Base-by-base conservation (phyloP, 305 asterid genomes). In the Fraxinus nigra region DNA sequence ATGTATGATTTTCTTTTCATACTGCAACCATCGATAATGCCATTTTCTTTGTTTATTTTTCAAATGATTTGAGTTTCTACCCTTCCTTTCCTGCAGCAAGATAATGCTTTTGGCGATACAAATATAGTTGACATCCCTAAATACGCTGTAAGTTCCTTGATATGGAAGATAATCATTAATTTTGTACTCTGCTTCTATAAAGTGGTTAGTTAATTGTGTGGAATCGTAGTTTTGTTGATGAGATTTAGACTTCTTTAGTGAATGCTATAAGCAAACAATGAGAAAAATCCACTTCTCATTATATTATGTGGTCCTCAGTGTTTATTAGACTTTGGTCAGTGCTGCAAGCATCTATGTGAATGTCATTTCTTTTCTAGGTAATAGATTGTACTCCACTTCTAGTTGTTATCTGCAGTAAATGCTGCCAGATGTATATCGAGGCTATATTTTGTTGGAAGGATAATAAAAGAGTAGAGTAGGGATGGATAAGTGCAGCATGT, bases 71-170 rank as follows among this genome's bases (percentile, higher is more conserved):
- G 10, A 26, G 8, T n/a, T 48, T 70, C 24, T 80, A 78, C 79
- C 26, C 30, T 65, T 81, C 37, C 18, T 75, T 74, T 80, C 67
- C 51, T 85, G 85, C 94, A 94, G 97, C 92, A 61, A 78, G 89
- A 79, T 37, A 85, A 37, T 67, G 81, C 87, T 22, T 78, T 84
- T 80, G 83, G 75, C 5, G 85, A 86, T 75, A 33, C 78, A 35
- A 91, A 86, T 90, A 92, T 85, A 79, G 83, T 81, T 78, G 93
- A 88, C 80, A 79, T 85, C 83, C 97, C 97, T 54, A 93, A 81
- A 86, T 96, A 92, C 85, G 99, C 98, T 72, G 99, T 96, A 90
- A 92, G 98, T 89, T 87, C 82, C 74, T 48, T 63, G 83, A 7
- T 46, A 38, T 48, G 61, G 76, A 28, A 77, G 73, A 46, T 72